Evolutionary conservation across 1,139 yeast genomes (phyloP).

Genomic region (Yamadazyma songkhlaensis): DNA sequence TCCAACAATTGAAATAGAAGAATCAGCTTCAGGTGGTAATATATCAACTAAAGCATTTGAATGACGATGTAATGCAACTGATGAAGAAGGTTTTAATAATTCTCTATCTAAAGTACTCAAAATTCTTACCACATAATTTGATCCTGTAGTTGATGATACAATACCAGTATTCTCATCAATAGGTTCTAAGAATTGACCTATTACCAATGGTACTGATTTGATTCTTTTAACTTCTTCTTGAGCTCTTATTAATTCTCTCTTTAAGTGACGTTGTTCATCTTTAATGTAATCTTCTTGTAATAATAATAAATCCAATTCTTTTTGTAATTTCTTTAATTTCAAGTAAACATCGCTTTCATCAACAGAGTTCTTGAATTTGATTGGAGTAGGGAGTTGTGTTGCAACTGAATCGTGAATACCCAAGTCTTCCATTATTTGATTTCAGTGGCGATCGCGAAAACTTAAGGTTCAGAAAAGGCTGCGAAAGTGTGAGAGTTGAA

Average conservation of each 20-base stretch:
- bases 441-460: slow-evolving; percentile 3
- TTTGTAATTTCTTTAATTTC: slow-evolving; percentile 80
- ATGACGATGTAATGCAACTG: slow-evolving; percentile 97
- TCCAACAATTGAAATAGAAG: slow-evolving; percentile 91
- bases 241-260: slow-evolving; percentile 90
- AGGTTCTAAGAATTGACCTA: slow-evolving; percentile 97
- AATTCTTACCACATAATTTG: slow-evolving; percentile 93
- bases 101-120: slow-evolving; percentile 94
- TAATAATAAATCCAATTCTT: slow-evolving; percentile 77
- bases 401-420: slow-evolving; percentile 21
- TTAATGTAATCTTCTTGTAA: slow-evolving; percentile 95
- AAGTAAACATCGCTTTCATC: slow-evolving; percentile 69
- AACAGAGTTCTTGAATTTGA: slow-evolving; percentile 10
- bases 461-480: background rate
- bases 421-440: slow-evolving; percentile 24
- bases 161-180: slow-evolving; percentile 96
- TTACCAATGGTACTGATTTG: slow-evolving; percentile 95
- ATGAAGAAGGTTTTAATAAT: slow-evolving; percentile 87
- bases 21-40: slow-evolving; percentile 97
- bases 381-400: slow-evolving; percentile 14
- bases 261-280: slow-evolving; percentile 95
- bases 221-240: slow-evolving; percentile 98
- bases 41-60: slow-evolving; percentile 97
- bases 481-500: background rate
- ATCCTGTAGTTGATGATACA: slow-evolving; percentile 96